phyloP scores from a whole-genome alignment of 1,139 yeast genomes.

The Pichia sp. region DNA sequence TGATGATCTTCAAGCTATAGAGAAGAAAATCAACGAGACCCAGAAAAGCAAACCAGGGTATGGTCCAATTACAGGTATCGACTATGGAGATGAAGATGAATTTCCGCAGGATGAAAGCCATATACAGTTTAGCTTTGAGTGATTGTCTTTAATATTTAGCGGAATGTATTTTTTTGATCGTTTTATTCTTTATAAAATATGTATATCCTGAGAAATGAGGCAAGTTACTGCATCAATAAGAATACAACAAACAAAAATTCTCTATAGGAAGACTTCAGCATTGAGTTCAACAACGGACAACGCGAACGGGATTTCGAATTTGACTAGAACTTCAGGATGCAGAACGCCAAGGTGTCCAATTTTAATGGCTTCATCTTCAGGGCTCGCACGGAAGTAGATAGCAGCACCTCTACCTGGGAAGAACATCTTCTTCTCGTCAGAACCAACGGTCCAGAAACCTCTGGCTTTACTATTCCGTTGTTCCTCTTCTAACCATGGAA shows the following conservation, averaged over 20 bases:
- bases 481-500: conserved; percentile 71
- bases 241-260: neutral
- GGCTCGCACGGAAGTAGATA: conserved; percentile 64
- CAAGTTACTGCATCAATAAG: neutral
- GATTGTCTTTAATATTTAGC: neutral
- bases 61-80: conserved; percentile 21
- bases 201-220: neutral
- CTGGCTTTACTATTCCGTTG: conserved; percentile 52
- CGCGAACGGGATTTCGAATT: conserved; percentile 90
- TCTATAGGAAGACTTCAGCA: conserved; percentile 73
- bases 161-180: neutral
- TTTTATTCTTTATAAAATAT: conserved; percentile 3
- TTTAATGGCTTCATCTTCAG: conserved; percentile 51
- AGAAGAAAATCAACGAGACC: conserved; percentile 11
- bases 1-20: conserved; percentile 22
- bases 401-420: conserved; percentile 98
- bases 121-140: conserved; percentile 28
- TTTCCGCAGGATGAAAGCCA: conserved; percentile 31
- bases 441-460: conserved; percentile 85
- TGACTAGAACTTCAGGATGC: conserved; percentile 88
- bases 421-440: conserved; percentile 62
- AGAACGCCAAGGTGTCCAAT: conserved; percentile 90
- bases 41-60: conserved; percentile 18
- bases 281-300: conserved; percentile 87
- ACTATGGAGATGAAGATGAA: conserved; percentile 32